phyloP scores from a whole-genome alignment of 176 grass and related monocot species.

The Alopecurus myosuroides region DNA sequence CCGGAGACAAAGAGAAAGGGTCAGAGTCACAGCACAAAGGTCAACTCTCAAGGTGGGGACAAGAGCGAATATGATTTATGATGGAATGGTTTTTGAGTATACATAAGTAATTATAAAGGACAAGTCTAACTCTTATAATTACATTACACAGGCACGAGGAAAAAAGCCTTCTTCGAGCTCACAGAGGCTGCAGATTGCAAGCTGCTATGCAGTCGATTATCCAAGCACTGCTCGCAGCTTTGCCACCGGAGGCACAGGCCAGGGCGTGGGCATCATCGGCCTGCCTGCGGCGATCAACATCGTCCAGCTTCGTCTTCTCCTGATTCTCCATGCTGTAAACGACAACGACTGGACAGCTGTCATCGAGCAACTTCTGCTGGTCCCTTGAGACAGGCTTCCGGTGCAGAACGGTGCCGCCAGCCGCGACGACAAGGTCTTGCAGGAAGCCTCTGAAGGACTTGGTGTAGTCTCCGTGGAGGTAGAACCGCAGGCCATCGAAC shows the following conservation, averaged over 20 bases:
- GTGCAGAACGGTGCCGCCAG: conserved; percentile 60
- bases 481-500: conserved; percentile 53
- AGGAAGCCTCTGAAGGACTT: conserved; percentile 68
- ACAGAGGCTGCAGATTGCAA: conserved; percentile 52
- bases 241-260: conserved; percentile 55
- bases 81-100: not conserved
- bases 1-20: too few relatives aligned
- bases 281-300: not conserved
- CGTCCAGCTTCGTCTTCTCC: conserved; percentile 18
- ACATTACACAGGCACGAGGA: not conserved
- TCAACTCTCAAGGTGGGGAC: too few relatives aligned
- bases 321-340: conserved; percentile 52
- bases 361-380: conserved; percentile 59
- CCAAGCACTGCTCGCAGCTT: conserved; percentile 59
- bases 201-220: conserved; percentile 77
- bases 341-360: conserved; percentile 36
- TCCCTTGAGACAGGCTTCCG: conserved; percentile 77
- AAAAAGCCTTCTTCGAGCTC: not conserved
- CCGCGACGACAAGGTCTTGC: conserved; percentile 64
- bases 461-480: conserved; percentile 67
- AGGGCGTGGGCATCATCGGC: conserved; percentile 40
- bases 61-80: too few relatives aligned
- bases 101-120: not conserved
- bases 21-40: too few relatives aligned
- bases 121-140: not conserved